A percentile compares a stretch with the other conserved stretches of the same genome.
phyloP scores from a whole-genome alignment of 805 yeast species.

The Ogataea naganishii region DNA sequence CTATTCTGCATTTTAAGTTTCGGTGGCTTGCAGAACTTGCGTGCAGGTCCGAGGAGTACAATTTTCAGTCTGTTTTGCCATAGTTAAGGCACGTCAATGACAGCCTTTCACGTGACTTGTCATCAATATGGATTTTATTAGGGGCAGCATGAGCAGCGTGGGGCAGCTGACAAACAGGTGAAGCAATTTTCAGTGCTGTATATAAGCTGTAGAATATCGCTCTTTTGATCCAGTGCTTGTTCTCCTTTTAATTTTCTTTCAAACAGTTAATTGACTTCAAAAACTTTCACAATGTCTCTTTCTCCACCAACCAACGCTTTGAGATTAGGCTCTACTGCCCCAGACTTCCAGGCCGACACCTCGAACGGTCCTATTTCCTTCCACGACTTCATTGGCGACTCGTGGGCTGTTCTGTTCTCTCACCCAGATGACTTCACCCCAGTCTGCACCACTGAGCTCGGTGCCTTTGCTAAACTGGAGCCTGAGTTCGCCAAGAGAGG shows the following conservation, averaged over 20 bases:
- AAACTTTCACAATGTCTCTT: slow-evolving; percentile 25
- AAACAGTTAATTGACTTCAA: not conserved
- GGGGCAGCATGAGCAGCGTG: too few relatives aligned
- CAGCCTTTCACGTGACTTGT: slow-evolving; percentile 4
- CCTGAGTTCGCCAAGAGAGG: slow-evolving; percentile 61
- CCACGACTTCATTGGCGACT: slow-evolving; percentile 52
- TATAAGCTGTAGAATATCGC: not conserved
- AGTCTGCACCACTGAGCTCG: slow-evolving; percentile 71
- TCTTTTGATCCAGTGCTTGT: not conserved
- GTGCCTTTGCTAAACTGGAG: slow-evolving; percentile 64
- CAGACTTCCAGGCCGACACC: slow-evolving; percentile 57
- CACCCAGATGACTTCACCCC: slow-evolving; percentile 79
- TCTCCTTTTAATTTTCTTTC: not conserved
- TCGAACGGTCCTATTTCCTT: slow-evolving; percentile 56
- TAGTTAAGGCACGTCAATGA: too few relatives aligned
- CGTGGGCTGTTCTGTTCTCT: slow-evolving; percentile 62
- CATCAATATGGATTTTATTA: slow-evolving; percentile 1
- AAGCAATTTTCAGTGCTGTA: not conserved
- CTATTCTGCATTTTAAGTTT: too few relatives aligned
- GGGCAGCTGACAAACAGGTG: too few relatives aligned
- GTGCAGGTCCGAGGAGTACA: too few relatives aligned
- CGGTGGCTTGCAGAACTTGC: too few relatives aligned
- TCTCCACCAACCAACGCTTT: slow-evolving; percentile 32
- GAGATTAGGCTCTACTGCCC: slow-evolving; percentile 56
- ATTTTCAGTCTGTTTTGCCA: slow-evolving; percentile 35